Base-by-base conservation (phyloP, 441 rosid genomes). In the Aquilaria agallochum region DNA sequence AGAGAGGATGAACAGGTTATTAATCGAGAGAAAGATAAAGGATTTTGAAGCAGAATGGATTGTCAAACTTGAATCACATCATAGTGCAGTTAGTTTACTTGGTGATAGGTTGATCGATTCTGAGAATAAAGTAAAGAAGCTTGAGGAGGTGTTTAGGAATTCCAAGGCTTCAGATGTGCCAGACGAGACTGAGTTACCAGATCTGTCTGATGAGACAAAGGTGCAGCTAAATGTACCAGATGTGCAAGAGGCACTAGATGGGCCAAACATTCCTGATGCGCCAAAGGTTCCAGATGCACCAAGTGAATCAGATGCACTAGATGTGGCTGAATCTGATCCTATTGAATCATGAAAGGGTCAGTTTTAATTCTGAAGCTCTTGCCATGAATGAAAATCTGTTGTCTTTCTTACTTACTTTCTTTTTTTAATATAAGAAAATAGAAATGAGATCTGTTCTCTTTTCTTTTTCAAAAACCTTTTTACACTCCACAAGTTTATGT, bases 21-120 rank as follows among this genome's bases (percentile, higher is more conserved):
- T 67, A 36, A 68, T 72, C 36, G 81, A 87, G 75, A 77, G 75
- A 56, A 77, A 75, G 64, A 48, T 87, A 45, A 74, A 75, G 68
- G 94, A 84, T 45, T 77, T 89, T 63, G 90, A 72, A 76, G 69
- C 40, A 7, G 63, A 13, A 11, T 89, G 81, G 78, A 32, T 60
- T 42, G 50, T 11, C 7, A 74, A 66, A 70, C 76, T 85, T 50
- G 68, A 82, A 61, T 73, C 20, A 3, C 60, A 65, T 54, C 67
- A 68, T 32, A 75, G 66, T 33, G 51, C 5, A 3, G 78, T 82
- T 59, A 71, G 72, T 50, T 42, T 57, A 48, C 62, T 80, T 54
- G 48, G 57, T 47, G 64, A 59, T 70, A 73, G 69, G 74, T 34
- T 89, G 72, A 66, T 7, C 31, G 67, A 60, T 66, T 59, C 71